Percentiles rank a stretch among this genome's conserved stretches.
Conservation (phyloP, 139 green algal genomes). For the Tetradesmus lagerheimii region DNA sequence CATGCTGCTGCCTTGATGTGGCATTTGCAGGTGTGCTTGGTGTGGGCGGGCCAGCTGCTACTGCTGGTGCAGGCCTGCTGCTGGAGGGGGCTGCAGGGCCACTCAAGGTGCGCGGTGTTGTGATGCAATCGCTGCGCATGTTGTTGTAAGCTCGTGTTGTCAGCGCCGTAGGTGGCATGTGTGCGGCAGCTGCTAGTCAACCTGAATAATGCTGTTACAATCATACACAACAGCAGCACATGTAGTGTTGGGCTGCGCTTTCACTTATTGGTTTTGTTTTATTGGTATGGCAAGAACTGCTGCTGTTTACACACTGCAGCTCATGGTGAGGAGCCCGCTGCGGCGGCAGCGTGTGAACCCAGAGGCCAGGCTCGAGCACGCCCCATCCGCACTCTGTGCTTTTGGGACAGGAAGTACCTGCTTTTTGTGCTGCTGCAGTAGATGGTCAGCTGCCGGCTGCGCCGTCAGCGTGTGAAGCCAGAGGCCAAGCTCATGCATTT, state of each 20-base stretch:
- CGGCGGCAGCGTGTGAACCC: no score
- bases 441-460: constrained; percentile 64
- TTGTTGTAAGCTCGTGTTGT: no score
- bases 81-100: constrained; percentile 52
- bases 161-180: no score
- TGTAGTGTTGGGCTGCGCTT: no score
- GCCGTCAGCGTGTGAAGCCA: constrained; percentile 73
- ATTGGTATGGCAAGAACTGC: no score
- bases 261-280: no score
- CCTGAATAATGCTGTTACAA: no score
- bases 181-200: not conserved
- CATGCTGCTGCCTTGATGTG: not conserved
- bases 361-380: not conserved
- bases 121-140: not conserved
- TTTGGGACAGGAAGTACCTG: no score
- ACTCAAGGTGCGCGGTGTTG: constrained; percentile 36
- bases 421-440: not conserved
- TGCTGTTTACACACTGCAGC: no score
- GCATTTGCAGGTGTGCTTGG: not conserved
- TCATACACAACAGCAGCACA: no score
- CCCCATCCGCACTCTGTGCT: not conserved
- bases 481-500: constrained; percentile 69
- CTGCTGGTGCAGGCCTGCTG: constrained; percentile 33
- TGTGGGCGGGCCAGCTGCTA: not conserved
- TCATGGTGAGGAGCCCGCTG: no score